A percentile compares a stretch with the other conserved stretches of the same genome.
Conservation (phyloP, 371 early-diverging fungal genomes). For the Neoconidiobolus thromboides region DNA sequence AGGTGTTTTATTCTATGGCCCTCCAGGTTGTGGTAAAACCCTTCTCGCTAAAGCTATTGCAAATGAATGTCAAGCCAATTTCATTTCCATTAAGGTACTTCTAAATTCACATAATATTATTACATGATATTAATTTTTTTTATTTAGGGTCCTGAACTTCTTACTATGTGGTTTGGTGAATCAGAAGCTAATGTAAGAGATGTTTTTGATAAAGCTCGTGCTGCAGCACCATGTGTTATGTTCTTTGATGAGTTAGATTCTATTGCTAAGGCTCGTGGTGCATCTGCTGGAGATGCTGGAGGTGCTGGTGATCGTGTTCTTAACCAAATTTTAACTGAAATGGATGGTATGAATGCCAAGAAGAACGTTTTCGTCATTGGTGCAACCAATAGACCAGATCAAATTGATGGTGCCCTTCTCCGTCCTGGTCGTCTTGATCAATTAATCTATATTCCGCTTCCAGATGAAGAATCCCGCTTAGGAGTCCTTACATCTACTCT, state of each 20-base stretch:
- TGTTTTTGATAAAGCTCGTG: conserved; percentile 99
- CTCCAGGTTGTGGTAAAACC: conserved; percentile 99
- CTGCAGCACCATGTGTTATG: conserved; percentile 99
- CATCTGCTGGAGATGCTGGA: conserved; percentile 71
- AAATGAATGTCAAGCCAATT: conserved; percentile 99
- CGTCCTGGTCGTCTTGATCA: conserved; percentile 99
- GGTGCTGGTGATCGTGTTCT: conserved; percentile 98
- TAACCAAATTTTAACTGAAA: conserved; percentile 99
- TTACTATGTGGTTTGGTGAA: conserved; percentile 99
- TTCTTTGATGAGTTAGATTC: conserved; percentile 99
- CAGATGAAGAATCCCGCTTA: conserved; percentile 81
- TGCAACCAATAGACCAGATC: conserved; percentile 99
- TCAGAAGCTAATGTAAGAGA: conserved; percentile 99
- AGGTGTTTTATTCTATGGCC: conserved; percentile 99
- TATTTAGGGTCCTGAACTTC: conserved; percentile 89
- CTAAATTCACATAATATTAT: background rate
- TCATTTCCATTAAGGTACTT: conserved; percentile 92
- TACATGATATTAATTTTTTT: background rate
- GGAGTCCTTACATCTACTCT: conserved; percentile 83
- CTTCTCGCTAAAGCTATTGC: conserved; percentile 99
- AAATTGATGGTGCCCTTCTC: conserved; percentile 86
- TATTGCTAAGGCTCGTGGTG: conserved; percentile 94
- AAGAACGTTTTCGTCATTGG: conserved; percentile 99
- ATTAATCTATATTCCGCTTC: conserved; percentile 97
- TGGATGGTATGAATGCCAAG: conserved; percentile 99